Percentiles rank a stretch among this genome's conserved stretches.
phyloP scores from a whole-genome alignment of 1,284 basidiomycete genomes.

The Trametes versicolor region DNA sequence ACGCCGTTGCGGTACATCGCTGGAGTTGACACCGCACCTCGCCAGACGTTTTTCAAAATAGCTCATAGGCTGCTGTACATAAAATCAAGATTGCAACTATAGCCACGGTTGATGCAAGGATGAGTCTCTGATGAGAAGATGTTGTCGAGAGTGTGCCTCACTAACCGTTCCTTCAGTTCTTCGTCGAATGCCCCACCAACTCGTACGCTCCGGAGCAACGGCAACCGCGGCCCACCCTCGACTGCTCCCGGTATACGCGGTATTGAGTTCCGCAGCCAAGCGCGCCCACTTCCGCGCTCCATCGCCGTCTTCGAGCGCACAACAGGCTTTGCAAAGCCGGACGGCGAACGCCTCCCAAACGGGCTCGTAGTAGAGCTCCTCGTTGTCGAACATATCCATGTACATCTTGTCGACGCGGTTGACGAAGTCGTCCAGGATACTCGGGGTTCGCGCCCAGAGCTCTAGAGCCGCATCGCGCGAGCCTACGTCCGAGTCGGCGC shows the following conservation, averaged over 20 bases:
- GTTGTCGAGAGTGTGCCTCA: not conserved
- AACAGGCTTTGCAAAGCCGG: slow-evolving; percentile 33
- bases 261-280: slow-evolving; percentile 23
- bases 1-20: too few relatives aligned
- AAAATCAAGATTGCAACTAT: too few relatives aligned
- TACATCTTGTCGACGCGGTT: slow-evolving; percentile 24
- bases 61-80: too few relatives aligned
- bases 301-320: slow-evolving; percentile 31
- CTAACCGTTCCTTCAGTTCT: not conserved
- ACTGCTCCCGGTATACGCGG: slow-evolving; percentile 25
- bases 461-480: slow-evolving; percentile 25
- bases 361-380: slow-evolving; percentile 28
- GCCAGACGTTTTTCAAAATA: too few relatives aligned
- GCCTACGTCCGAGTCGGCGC: slow-evolving; percentile 19
- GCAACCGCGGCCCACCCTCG: slow-evolving; percentile 33
- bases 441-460: slow-evolving; percentile 20
- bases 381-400: slow-evolving; percentile 25
- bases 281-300: slow-evolving; percentile 27
- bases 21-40: too few relatives aligned
- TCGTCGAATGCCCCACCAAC: slow-evolving; percentile 29
- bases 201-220: slow-evolving; percentile 27
- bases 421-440: slow-evolving; percentile 19
- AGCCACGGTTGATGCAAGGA: not conserved
- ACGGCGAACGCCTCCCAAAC: slow-evolving; percentile 25
- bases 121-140: not conserved